Conservation (phyloP, 371 early-diverging fungal genomes). For the Saksenaea vasiformis region DNA sequence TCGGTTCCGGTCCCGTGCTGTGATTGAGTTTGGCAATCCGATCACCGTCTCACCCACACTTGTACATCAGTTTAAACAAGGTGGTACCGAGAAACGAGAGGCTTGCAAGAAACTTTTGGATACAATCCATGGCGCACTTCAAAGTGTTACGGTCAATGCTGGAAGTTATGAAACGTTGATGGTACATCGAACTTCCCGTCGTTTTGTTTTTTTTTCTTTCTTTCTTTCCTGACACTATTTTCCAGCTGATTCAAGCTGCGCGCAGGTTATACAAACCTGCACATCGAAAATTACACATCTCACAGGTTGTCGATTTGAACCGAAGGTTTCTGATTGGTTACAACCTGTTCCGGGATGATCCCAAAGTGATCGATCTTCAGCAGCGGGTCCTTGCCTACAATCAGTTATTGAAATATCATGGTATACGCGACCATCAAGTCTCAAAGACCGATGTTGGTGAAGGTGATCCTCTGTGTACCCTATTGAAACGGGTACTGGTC, state of each 20-base stretch:
- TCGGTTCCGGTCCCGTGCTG: constrained; percentile 92
- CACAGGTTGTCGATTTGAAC: constrained; percentile 82
- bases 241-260: constrained; percentile 85
- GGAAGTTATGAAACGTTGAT: constrained; percentile 90
- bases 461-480: constrained; percentile 54
- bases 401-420: constrained; percentile 78
- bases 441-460: constrained; percentile 70
- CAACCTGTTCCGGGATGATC: constrained; percentile 71
- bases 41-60: constrained; percentile 73
- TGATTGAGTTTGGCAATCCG: constrained; percentile 92
- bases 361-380: constrained; percentile 69
- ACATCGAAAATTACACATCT: constrained; percentile 74
- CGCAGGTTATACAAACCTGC: constrained; percentile 87
- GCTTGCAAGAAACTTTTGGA: constrained; percentile 80
- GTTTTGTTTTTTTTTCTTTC: background rate
- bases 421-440: constrained; percentile 94
- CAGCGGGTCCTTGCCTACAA: constrained; percentile 82
- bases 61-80: constrained; percentile 76
- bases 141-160: constrained; percentile 86
- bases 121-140: constrained; percentile 71
- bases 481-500: constrained; percentile 63
- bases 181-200: constrained; percentile 50
- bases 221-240: background rate
- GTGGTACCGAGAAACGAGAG: constrained; percentile 79
- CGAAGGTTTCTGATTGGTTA: constrained; percentile 87